A percentile compares a stretch with the other conserved stretches of the same genome.
phyloP scores from a whole-genome alignment of 805 yeast genomes.

The Tetrapisispora namnaoensis region DNA sequence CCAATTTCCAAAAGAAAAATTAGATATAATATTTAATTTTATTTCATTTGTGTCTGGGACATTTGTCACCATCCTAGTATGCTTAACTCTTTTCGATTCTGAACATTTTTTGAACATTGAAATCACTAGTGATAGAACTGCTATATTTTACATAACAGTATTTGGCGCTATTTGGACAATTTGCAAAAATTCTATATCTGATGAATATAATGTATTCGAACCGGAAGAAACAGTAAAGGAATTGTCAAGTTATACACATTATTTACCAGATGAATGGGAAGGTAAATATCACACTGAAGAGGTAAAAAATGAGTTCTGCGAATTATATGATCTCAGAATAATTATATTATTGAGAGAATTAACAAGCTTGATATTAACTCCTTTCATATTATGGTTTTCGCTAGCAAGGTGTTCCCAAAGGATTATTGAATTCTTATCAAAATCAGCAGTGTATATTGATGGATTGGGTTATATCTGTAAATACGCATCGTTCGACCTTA shows the following conservation, averaged over 20 bases:
- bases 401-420: constrained; percentile 63
- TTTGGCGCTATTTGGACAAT: constrained; percentile 86
- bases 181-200: constrained; percentile 59
- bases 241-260: constrained; percentile 83
- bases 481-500: constrained; percentile 85
- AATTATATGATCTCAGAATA: constrained; percentile 63
- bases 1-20: constrained; percentile 81
- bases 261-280: constrained; percentile 80
- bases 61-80: constrained; percentile 75
- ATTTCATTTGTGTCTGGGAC: constrained; percentile 77
- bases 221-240: constrained; percentile 80
- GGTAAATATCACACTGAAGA: constrained; percentile 74
- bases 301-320: constrained; percentile 76
- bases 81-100: constrained; percentile 71
- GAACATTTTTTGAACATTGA: constrained; percentile 88
- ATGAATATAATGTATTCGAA: constrained; percentile 67
- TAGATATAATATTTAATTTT: constrained; percentile 47
- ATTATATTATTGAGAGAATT: constrained; percentile 67
- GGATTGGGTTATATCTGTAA: constrained; percentile 92
- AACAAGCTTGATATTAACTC: constrained; percentile 72
- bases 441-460: constrained; percentile 81
- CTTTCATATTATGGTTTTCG: constrained; percentile 81
- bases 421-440: constrained; percentile 85
- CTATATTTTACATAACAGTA: constrained; percentile 76
- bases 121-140: constrained; percentile 68